These are phyloP conservation scores for Glebionis coronaria DNA, from an alignment of 129 eudicot genomes.

Conservation along the genomic window DNA sequence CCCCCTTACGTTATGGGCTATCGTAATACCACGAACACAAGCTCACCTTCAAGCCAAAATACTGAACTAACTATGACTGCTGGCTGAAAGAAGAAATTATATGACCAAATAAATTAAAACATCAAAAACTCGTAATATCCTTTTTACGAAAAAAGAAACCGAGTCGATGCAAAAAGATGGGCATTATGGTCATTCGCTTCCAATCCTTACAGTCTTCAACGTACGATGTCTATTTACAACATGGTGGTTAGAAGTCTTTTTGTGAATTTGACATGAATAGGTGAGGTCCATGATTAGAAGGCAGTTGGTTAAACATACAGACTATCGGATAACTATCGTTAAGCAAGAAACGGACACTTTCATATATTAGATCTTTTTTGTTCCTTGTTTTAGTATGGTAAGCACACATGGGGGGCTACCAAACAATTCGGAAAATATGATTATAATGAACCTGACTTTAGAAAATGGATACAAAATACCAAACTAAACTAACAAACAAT, in stretches of 20 bases:
- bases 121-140: too few relatives aligned
- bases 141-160: too few relatives aligned
- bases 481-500: slow-evolving; percentile 27
- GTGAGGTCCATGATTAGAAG: background rate
- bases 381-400: background rate
- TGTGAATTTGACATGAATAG: background rate
- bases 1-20: too few relatives aligned
- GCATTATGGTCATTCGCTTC: background rate
- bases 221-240: slow-evolving; percentile 15
- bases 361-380: background rate
- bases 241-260: slow-evolving; percentile 2
- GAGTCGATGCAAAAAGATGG: too few relatives aligned
- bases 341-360: background rate
- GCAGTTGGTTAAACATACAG: background rate
- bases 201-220: background rate
- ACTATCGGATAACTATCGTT: background rate
- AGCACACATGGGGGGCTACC: background rate
- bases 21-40: too few relatives aligned
- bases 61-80: too few relatives aligned
- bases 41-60: too few relatives aligned
- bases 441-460: background rate
- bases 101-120: too few relatives aligned
- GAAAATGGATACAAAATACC: slow-evolving; percentile 20
- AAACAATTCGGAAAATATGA: background rate
- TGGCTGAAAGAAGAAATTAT: too few relatives aligned